Evolutionary conservation across 164 flowering plant genomes (phyloP), one percentile per base, ranked within the genome.

Genomic region (Vitis cinerea): DNA sequence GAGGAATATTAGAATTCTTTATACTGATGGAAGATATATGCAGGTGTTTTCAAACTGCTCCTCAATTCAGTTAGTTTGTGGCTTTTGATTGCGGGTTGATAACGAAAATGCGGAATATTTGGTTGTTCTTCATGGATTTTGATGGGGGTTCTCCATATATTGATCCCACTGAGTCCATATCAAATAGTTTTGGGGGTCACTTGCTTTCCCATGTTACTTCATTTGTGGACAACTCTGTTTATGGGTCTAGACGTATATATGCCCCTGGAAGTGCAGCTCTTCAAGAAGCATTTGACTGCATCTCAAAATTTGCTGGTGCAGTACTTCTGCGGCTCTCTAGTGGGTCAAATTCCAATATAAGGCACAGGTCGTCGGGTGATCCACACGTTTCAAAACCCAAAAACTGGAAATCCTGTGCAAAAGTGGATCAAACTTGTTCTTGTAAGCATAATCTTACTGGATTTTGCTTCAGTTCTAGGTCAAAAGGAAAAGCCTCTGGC

Each of bases 271-370:
- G 82, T 75, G 27, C 78, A 27, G 95, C 90, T 13, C 70, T 92
- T 44, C 86, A 82, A 55, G 98, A 85, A 73, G 91, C 90, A 64
- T 79, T 92, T 67, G 76, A 67, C 63, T 74, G 89, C 77, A 56
- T 95, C 37, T 90, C 96, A 2, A 88, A 81, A 76, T 75, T 87
- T 68, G 80, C 98, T 17, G 89, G 87, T 17, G 85, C 87, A 59
- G 37, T 87, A 30, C 50, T 87, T 8, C 59, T 84, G 51, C 78
- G 83, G 80, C 73, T 80, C 37, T 78, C 87, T 8, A 71, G 81
- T 68, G 74, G 74, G 10, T 73, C 87, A 16, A 74, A 65, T 72
- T 75, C 76, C 49, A 81, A 76, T 65, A 30, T 75, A 19, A 73
- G 49, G 27, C 66, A 48, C 57, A 77, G 74, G 55, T 48, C 79